These are phyloP conservation scores for Euphrasia confusa DNA, from an alignment of 257 asterid species.

Conservation along the genomic window DNA sequence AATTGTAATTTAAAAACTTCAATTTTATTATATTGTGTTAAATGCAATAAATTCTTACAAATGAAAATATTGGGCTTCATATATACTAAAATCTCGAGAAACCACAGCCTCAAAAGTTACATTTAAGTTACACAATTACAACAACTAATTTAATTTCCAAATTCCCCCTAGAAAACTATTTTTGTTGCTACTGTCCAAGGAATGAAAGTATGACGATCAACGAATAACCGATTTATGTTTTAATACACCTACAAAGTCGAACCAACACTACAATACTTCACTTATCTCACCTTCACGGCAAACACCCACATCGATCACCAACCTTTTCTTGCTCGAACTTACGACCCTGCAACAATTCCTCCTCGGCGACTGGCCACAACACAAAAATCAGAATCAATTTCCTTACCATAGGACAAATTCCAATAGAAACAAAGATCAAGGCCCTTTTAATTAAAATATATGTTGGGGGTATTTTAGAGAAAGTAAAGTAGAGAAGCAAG, in stretches of 20 bases:
- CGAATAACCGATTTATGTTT: slow-evolving; percentile 22
- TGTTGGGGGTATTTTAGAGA: no score
- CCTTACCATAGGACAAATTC: neutral
- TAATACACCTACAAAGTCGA: neutral
- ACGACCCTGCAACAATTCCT: slow-evolving; percentile 77
- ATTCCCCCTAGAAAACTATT: neutral
- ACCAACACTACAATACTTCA: slow-evolving; percentile 29
- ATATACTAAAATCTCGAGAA: slow-evolving; percentile 6
- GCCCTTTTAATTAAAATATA: no score
- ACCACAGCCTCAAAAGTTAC: slow-evolving; percentile 21
- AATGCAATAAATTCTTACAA: no score
- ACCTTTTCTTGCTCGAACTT: slow-evolving; percentile 35
- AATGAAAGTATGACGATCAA: slow-evolving; percentile 29
- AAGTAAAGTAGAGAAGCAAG: neutral
- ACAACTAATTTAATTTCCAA: slow-evolving; percentile 11
- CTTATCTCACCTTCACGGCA: slow-evolving; percentile 69
- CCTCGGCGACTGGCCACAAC: slow-evolving; percentile 65
- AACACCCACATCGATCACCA: slow-evolving; percentile 64
- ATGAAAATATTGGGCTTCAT: slow-evolving; percentile 19
- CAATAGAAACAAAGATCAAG: neutral
- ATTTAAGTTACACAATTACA: slow-evolving; percentile 16
- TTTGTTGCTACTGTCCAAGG: slow-evolving; percentile 4
- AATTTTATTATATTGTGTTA: no score
- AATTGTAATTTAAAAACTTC: no score
- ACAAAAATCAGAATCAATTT: neutral